phyloP scores from a whole-genome alignment of 169 alveolate species.

The Theileria annulata region DNA sequence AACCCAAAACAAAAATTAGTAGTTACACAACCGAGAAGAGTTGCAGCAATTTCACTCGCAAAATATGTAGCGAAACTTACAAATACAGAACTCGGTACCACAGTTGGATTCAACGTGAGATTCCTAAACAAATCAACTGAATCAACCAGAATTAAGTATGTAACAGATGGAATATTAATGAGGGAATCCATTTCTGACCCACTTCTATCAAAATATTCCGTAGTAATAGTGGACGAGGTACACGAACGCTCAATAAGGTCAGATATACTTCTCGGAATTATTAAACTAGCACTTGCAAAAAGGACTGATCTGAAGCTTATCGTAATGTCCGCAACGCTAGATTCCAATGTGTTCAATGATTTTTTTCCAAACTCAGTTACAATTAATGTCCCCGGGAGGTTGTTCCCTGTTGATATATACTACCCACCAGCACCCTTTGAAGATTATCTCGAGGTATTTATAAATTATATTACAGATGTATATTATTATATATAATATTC shows the following conservation, averaged over 20 bases:
- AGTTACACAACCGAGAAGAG: conserved; percentile 89
- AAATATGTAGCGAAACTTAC: conserved; percentile 84
- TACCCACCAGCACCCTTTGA: conserved; percentile 53
- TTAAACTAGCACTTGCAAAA: conserved; percentile 75
- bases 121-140: conserved; percentile 84
- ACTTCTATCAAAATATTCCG: conserved; percentile 80
- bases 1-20: conserved; percentile 71
- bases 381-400: conserved; percentile 48
- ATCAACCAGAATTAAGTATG: conserved; percentile 87
- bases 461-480: not conserved
- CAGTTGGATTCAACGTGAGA: conserved; percentile 91
- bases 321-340: conserved; percentile 93
- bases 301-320: conserved; percentile 85
- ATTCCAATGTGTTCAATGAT: conserved; percentile 75
- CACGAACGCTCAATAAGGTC: conserved; percentile 93
- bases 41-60: conserved; percentile 91
- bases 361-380: conserved; percentile 72
- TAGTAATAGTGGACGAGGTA: conserved; percentile 91
- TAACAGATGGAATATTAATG: conserved; percentile 93
- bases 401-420: conserved; percentile 46
- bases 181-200: conserved; percentile 88
- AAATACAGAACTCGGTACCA: conserved; percentile 82
- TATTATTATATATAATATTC: not conserved
- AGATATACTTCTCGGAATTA: conserved; percentile 88
- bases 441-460: conserved; percentile 58